Base-by-base conservation (phyloP, 2,329 filamentous ascomycete genomes). In the Myrmaecium sp. region DNA sequence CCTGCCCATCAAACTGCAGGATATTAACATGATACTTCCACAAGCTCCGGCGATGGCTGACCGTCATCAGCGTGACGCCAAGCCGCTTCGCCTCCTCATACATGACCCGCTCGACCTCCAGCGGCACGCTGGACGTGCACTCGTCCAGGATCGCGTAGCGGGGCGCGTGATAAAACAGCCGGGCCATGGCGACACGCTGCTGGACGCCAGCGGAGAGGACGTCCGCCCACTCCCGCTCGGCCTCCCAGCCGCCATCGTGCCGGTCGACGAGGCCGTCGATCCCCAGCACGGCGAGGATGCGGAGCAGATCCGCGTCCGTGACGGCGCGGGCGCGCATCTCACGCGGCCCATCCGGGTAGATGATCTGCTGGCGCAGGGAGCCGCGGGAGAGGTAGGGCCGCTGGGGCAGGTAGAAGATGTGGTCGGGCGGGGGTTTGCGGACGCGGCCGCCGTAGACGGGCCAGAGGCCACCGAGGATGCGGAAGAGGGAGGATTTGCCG, bases 321-420 rank as follows among this genome's bases (percentile, higher is more conserved):
- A 89, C 65, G 25, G 78, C 74, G 43, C 83, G 84, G 34, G 74
- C 68, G 22, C 80, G 79, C 74, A 94, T 93, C 36, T 84, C 77
- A 27, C 80, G 74, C 11, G 92, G 54, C 6, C 73, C 77, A 51
- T 98, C 89, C 0, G 89, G 89, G 52, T 98, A 98, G 32, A 89
- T 93, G 40, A 98, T 83, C 45, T 98, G 89, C 50, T 95, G 83
- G 20, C 89, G 74, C n/a, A 98, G 68, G 2, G 79, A 83, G 13
- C 89, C 89, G 28, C 82, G 73, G 9, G 80, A 89, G 2, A 98
- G 66, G 46, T 98, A 98, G 0, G 89, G 89, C 2, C 89, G 73
- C 46, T 98, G 89, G 0, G 89, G 89, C 36, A 98, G 91, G 57
- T 98, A 98, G 57, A 95, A 98, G 46, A 98, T 95, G 47, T 89